Percentiles rank a stretch among this genome's conserved stretches.
Evolutionary conservation across 768 basidiomycete species (phyloP).

Genomic region (Solioccasus polychromus): DNA sequence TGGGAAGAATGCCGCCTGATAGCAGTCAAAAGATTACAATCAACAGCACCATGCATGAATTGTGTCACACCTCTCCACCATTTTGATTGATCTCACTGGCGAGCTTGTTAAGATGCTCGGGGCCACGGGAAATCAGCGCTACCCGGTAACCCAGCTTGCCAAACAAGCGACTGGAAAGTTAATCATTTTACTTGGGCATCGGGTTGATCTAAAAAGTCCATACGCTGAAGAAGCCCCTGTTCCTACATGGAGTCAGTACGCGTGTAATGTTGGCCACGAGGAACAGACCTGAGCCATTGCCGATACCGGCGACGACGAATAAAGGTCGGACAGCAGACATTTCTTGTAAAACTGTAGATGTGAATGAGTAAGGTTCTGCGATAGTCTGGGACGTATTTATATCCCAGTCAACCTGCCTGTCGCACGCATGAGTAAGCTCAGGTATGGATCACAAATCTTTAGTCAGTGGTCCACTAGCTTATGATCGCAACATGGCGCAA

Average conservation of each 20-base stretch:
- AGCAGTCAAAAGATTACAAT: background rate
- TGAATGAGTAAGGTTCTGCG: background rate
- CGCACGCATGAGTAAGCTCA: constrained; percentile 17
- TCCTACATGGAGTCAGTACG: constrained; percentile 30
- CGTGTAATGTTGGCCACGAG: background rate
- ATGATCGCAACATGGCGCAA: constrained; percentile 8
- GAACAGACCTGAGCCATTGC: constrained; percentile 37
- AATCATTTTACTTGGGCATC: background rate
- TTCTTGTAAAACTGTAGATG: background rate
- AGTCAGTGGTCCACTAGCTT: constrained; percentile 5
- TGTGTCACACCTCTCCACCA: constrained; percentile 53
- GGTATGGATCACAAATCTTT: constrained; percentile 12
- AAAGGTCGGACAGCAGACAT: constrained; percentile 44
- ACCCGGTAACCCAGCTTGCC: constrained; percentile 63
- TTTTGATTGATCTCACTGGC: constrained; percentile 51
- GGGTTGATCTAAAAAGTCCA: constrained; percentile 13
- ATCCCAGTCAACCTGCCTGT: background rate
- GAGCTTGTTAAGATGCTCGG: constrained; percentile 48
- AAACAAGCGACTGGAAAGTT: constrained; percentile 48
- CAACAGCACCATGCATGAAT: background rate
- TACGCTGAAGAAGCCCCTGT: constrained; percentile 62
- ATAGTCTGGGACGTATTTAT: constrained; percentile 7
- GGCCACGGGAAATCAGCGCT: constrained; percentile 61
- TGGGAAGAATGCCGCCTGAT: constrained; percentile 56
- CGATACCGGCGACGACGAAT: constrained; percentile 57